Evolutionary conservation across 106 monocot species (phyloP).

Genomic region (Acorus gramineus): DNA sequence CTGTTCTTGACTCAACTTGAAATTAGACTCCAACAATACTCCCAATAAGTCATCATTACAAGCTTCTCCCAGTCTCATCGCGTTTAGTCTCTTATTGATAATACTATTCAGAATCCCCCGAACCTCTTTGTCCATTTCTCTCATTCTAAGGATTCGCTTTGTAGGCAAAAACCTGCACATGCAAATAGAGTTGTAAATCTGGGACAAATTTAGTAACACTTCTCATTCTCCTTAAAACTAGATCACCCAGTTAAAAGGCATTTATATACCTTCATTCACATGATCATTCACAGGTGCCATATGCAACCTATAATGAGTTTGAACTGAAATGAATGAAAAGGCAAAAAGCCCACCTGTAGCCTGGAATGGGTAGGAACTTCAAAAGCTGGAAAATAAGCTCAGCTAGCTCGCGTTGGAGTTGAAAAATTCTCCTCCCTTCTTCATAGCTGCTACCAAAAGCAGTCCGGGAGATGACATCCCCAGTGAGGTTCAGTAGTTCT

Average conservation of each 20-base stretch:
- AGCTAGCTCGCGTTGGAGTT: constrained; percentile 27
- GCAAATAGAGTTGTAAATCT: not conserved
- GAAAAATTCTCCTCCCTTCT: constrained; percentile 36
- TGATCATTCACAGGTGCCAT: no score
- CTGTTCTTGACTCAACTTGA: constrained; percentile 12
- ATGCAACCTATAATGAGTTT: no score
- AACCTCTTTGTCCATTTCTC: constrained; percentile 24
- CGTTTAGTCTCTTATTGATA: constrained; percentile 42
- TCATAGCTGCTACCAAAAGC: constrained; percentile 40
- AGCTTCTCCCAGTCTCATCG: constrained; percentile 18
- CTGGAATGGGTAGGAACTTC: constrained; percentile 26
- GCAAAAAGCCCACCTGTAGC: constrained; percentile 28
- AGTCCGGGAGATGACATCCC: constrained; percentile 58
- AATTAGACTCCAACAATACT: constrained; percentile 41
- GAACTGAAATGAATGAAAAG: not conserved
- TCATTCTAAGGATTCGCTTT: constrained; percentile 24
- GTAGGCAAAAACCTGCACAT: constrained; percentile 41
- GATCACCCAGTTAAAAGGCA: not conserved
- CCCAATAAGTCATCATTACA: constrained; percentile 36
- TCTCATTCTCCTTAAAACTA: constrained; percentile 13
- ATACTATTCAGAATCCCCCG: constrained; percentile 19
- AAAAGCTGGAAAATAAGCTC: constrained; percentile 18
- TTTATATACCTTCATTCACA: no score
- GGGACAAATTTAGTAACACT: no score
- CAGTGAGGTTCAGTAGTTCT: constrained; percentile 47